A percentile compares a stretch with the other conserved stretches of the same genome.
These are phyloP conservation scores for Coniferiporia weirii DNA, from an alignment of 1,284 basidiomycete species.

Conservation along the genomic window DNA sequence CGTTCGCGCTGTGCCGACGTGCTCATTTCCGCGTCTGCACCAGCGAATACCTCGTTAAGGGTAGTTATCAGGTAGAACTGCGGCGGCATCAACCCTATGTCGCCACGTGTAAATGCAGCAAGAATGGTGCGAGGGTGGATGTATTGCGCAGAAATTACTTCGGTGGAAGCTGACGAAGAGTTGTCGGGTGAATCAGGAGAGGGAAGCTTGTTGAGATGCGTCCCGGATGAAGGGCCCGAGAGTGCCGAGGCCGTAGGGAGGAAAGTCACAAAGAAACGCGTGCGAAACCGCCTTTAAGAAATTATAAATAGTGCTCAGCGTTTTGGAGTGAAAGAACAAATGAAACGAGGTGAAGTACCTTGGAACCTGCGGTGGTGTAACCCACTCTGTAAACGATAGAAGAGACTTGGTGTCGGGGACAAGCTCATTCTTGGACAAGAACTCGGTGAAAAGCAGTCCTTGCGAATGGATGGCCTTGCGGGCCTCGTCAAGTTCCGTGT, in stretches of 20 bases:
- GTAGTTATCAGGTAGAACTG: constrained; percentile 65
- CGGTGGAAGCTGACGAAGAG: constrained; percentile 24
- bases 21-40: constrained; percentile 26
- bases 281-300: constrained; percentile 53
- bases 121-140: constrained; percentile 48
- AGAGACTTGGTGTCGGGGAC: constrained; percentile 40
- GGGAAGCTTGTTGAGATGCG: constrained; percentile 51
- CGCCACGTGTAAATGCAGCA: constrained; percentile 41
- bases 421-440: constrained; percentile 44
- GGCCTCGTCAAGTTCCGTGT: constrained; percentile 43
- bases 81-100: constrained; percentile 62
- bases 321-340: too few relatives aligned
- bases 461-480: constrained; percentile 53
- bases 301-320: background rate
- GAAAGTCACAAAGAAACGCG: constrained; percentile 62
- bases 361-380: constrained; percentile 50
- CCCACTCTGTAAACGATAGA: constrained; percentile 65
- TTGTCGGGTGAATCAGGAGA: constrained; percentile 60
- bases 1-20: constrained; percentile 40
- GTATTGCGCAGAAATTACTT: constrained; percentile 62
- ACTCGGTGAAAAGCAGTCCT: constrained; percentile 43
- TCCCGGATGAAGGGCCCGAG: constrained; percentile 45
- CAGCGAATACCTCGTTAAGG: constrained; percentile 38
- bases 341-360: constrained; percentile 32
- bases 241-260: constrained; percentile 37